Base-by-base conservation (phyloP, 306 rosid genomes). In the Astragalus membranaceus region DNA sequence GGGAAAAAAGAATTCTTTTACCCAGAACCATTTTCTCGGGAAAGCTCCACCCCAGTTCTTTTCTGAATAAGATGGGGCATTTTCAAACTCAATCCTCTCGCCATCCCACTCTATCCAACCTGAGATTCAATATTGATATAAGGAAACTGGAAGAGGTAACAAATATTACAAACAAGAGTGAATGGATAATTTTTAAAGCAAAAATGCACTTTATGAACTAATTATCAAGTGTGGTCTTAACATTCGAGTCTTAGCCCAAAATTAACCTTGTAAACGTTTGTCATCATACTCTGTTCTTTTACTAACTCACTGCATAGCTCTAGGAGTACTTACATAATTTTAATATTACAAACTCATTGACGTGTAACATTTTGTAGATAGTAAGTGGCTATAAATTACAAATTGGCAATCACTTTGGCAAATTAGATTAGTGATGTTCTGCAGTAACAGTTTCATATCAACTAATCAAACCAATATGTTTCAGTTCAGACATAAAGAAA, bases 91-190 rank as follows among this genome's bases (percentile, higher is more conserved):
- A 73, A 85, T 76, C 83, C 89, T 88, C 85, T 90, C 97, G 50
- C 88, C 94, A 36, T 83, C 97, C 98, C 98, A 93, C 88, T 93
- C 98, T 76, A 93, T 93, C 98, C 98, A 93, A 73, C 98, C 98
- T 93, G 97, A 76, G 69, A 85, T 80, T 75, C 77, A 82, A 68
- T 83, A n/a, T n/a, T n/a, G n/a, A n/a, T n/a, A n/a, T n/a, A n/a
- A n/a, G n/a, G n/a, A n/a, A n/a, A n/a, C n/a, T n/a, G n/a, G 15
- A 67, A 70, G 73, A 36, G 60, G 30, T 12, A 46, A 77, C 30
- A 36, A 46, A 53, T 23, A 50, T 73, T 52, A 15, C 14, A 55
- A 42, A 58, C 52, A 70, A 33, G 64, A 20, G 67, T 8, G 39
- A 35, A 7, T 56, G 55, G 42, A 39, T 68, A 53, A 7, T 17